Evolutionary conservation across 208 protist species (phyloP).

Genomic region (Trichomonas tenax): DNA sequence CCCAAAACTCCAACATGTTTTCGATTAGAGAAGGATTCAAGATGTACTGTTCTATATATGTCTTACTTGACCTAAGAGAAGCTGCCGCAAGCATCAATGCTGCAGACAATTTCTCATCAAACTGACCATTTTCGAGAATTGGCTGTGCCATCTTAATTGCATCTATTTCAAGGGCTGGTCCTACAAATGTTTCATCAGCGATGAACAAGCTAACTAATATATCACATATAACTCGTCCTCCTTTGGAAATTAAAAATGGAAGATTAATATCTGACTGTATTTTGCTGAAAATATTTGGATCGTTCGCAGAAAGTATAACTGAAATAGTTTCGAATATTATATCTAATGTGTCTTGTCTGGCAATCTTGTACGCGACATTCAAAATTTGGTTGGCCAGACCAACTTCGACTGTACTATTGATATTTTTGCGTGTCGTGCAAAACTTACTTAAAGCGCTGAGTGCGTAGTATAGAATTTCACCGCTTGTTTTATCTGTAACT

Average conservation of each 20-base stretch:
- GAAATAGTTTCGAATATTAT: not conserved
- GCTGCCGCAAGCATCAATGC: not conserved
- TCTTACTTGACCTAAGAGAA: not conserved
- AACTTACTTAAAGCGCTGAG: not conserved
- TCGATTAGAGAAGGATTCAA: not conserved
- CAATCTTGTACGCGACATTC: not conserved
- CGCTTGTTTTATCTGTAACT: not conserved
- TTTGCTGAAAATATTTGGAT: not conserved
- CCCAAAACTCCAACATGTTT: not conserved
- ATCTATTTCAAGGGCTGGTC: not conserved
- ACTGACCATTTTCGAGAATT: not conserved
- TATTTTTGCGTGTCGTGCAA: not conserved
- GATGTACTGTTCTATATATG: not conserved
- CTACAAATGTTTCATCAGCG: not conserved
- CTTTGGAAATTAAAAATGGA: not conserved
- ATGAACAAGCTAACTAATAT: not conserved
- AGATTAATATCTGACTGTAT: not conserved
- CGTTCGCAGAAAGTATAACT: not conserved
- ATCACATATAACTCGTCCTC: not conserved
- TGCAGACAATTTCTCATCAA: not conserved
- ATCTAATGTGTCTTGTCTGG: not conserved
- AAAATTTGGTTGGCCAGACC: not conserved
- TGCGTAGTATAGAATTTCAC: not conserved
- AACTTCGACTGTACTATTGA: not conserved
- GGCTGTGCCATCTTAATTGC: not conserved